Percentiles rank a stretch among this genome's conserved stretches.
Conservation (phyloP, 495 filamentous ascomycete genomes). For the Tuber indicum region DNA sequence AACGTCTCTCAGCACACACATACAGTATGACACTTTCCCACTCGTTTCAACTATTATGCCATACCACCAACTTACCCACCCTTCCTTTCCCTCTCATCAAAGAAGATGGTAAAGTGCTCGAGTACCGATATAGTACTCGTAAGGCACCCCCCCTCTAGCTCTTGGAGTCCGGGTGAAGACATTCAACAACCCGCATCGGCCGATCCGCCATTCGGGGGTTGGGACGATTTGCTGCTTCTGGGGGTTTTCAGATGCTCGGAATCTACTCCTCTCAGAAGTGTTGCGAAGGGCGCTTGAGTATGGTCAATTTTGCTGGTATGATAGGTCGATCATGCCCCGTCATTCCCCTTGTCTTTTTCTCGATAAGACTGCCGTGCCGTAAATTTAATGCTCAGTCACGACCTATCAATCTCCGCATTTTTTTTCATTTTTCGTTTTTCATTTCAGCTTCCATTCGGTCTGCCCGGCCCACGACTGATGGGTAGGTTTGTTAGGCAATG, state of each 20-base stretch:
- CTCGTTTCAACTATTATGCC: neutral
- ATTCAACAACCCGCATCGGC: neutral
- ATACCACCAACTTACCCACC: neutral
- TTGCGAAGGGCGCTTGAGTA: neutral
- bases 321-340: neutral
- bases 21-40: neutral
- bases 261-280: neutral
- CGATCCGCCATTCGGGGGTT: neutral
- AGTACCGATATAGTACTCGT: neutral
- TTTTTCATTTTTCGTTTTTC: neutral
- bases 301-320: neutral
- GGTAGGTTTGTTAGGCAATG: neutral
- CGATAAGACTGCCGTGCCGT: neutral
- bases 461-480: neutral
- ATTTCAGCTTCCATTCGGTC: neutral
- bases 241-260: neutral
- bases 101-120: neutral
- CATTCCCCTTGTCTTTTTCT: neutral
- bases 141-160: neutral
- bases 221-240: neutral
- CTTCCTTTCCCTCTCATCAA: neutral
- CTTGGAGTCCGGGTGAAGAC: neutral
- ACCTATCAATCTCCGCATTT: neutral
- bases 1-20: neutral
- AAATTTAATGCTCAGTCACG: neutral